Base-by-base conservation (phyloP, 257 asterid genomes). In the Rubia yunnanensis region DNA sequence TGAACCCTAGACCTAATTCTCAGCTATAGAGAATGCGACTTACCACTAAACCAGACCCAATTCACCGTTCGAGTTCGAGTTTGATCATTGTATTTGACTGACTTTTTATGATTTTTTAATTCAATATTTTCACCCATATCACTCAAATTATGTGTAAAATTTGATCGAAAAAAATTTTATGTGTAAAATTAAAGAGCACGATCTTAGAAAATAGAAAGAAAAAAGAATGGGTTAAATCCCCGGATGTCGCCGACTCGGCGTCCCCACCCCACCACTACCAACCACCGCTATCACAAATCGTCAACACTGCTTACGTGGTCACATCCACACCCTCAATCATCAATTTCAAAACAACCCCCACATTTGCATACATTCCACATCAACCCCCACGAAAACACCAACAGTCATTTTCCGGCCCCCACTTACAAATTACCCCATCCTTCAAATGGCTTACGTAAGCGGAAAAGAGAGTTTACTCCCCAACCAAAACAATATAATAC, bases 181-280 rank as follows among this genome's bases (percentile, higher is more conserved):
- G n/a, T n/a, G n/a, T n/a, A n/a, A n/a, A n/a, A n/a, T n/a, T n/a
- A n/a, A n/a, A n/a, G n/a, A n/a, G n/a, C n/a, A n/a, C n/a, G n/a
- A n/a, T n/a, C n/a, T n/a, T n/a, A n/a, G n/a, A n/a, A n/a, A n/a
- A n/a, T n/a, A n/a, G n/a, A n/a, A n/a, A n/a, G n/a, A 36, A 7
- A 6, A 36, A 36, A 36, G 6, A 36, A 13, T 36, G 44, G 44
- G 44, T 36, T 36, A 13, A 44, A 15, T 6, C 4, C 52, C 20
- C 8, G 6, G 57, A 13, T 46, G 74, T 78, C 73, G 58, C 41
- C 5, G 62, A 55, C 18, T 74, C 68, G 69, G 53, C 44, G 11
- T 63, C 67, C 22, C 74, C 68, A 56, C 75, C 84, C 90, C 88
- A 70, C 95, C 91, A 80, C 85, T 58, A 72, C 74, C 77, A 85